Evolutionary conservation across 768 basidiomycete species (phyloP).

Genomic region (Floccularia luteovirens): DNA sequence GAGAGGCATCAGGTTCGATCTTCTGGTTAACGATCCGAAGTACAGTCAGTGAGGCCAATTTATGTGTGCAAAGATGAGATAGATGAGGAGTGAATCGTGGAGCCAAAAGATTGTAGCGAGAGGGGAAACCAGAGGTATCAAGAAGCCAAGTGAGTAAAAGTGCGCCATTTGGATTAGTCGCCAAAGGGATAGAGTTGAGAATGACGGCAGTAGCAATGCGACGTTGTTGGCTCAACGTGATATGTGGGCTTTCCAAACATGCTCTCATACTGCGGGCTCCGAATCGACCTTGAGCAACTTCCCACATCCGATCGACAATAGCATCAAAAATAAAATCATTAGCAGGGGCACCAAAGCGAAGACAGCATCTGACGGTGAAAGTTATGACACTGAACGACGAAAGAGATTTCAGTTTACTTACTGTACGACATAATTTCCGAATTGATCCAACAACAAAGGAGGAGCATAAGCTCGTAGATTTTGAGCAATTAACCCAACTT

Average conservation of each 20-base stretch:
- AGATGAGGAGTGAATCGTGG: conserved; percentile 96
- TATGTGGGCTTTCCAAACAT: conserved; percentile 86
- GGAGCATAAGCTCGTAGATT: conserved; percentile 89
- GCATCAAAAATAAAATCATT: conserved; percentile 98
- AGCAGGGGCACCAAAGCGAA: conserved; percentile 82
- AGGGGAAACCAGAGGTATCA: conserved; percentile 90
- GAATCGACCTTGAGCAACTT: conserved; percentile 95
- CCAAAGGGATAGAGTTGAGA: conserved; percentile 94
- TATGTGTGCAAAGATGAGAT: conserved; percentile 96
- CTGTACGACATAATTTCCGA: conserved; percentile 92
- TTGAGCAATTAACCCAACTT: conserved; percentile 76
- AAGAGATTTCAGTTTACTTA: conserved; percentile 25
- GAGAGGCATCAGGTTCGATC: conserved; percentile 83
- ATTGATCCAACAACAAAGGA: conserved; percentile 89
- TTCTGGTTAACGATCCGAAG: conserved; percentile 96
- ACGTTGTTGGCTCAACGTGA: conserved; percentile 86
- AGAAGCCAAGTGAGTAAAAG: conserved; percentile 94
- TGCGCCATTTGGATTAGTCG: conserved; percentile 97
- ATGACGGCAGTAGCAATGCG: conserved; percentile 92
- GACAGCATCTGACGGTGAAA: conserved; percentile 55
- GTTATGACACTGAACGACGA: conserved; percentile 1
- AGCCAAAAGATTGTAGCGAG: conserved; percentile 90
- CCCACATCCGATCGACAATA: conserved; percentile 97
- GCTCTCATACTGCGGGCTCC: conserved; percentile 98
- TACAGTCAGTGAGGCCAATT: conserved; percentile 91